phyloP scores from a whole-genome alignment of 2,329 filamentous ascomycete species.

The Colletotrichum sp. region DNA sequence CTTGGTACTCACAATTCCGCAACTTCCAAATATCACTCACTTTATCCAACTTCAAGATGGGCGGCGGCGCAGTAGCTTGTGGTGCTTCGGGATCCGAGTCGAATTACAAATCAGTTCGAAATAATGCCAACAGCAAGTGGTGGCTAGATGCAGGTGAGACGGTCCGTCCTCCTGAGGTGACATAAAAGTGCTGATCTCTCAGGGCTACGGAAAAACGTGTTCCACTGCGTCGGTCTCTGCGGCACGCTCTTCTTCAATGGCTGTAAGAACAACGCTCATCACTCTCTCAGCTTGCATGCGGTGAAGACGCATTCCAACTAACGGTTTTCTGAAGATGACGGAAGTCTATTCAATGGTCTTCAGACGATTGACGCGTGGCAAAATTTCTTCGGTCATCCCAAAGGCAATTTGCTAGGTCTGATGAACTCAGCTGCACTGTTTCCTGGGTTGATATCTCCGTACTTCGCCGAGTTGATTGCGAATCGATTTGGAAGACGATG shows the following conservation, averaged over 20 bases:
- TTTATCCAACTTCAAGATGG: background rate
- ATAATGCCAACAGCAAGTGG: background rate
- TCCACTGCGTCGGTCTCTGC: background rate
- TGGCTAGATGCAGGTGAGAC: background rate
- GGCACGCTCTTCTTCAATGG: background rate
- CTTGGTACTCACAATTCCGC: fast-evolving
- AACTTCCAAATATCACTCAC: background rate
- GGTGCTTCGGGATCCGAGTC: background rate
- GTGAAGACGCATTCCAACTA: background rate
- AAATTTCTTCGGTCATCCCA: background rate
- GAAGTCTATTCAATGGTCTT: background rate
- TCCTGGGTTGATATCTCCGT: background rate
- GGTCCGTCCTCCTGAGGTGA: background rate
- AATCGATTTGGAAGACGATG: background rate
- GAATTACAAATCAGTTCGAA: background rate
- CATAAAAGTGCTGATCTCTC: background rate
- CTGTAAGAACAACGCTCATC: background rate
- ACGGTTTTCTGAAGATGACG: background rate
- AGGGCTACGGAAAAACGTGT: background rate
- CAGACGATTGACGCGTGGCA: background rate
- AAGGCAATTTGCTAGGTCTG: background rate
- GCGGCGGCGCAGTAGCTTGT: background rate
- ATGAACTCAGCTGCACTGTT: background rate
- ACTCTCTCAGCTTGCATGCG: background rate
- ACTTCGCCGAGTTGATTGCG: background rate